These are phyloP conservation scores for Exophiala oligosperma DNA, from an alignment of 2,329 filamentous ascomycete genomes.

Conservation along the genomic window DNA sequence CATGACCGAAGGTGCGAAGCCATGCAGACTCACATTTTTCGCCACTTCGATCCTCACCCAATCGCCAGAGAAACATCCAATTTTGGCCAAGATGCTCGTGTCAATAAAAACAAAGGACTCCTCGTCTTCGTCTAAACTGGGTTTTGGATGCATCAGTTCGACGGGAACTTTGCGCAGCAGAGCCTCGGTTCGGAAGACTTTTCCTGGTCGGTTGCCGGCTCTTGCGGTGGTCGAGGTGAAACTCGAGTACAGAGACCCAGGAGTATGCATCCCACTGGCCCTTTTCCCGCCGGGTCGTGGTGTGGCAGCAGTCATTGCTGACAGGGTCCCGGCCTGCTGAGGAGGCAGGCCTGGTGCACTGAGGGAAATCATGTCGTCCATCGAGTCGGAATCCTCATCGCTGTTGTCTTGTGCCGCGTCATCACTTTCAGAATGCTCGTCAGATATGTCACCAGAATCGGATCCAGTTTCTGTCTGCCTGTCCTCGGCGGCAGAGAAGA, in stretches of 20 bases:
- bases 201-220: conserved; percentile 69
- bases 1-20: conserved; percentile 27
- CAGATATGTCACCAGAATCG: conserved; percentile 55
- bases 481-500: conserved; percentile 89
- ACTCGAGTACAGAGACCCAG: conserved; percentile 84
- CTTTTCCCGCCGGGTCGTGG: conserved; percentile 72
- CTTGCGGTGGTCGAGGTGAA: conserved; percentile 83
- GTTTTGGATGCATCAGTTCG: conserved; percentile 82
- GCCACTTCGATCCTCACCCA: conserved; percentile 86
- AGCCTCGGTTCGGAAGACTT: conserved; percentile 81
- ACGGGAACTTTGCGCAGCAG: conserved; percentile 71
- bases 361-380: conserved; percentile 91
- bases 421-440: conserved; percentile 64
- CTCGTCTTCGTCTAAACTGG: conserved; percentile 80
- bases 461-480: conserved; percentile 47
- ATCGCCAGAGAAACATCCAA: conserved; percentile 96
- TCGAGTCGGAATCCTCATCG: conserved; percentile 81
- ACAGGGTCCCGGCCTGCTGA: conserved; percentile 76
- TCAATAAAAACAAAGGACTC: conserved; percentile 87
- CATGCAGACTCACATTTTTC: conserved; percentile 57
- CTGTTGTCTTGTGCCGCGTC: conserved; percentile 54
- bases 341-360: conserved; percentile 75
- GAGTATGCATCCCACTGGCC: conserved; percentile 74
- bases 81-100: conserved; percentile 77
- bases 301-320: conserved; percentile 76